Evolutionary conservation across 768 basidiomycete species (phyloP).

Genomic region (Amanita pallidorosea): DNA sequence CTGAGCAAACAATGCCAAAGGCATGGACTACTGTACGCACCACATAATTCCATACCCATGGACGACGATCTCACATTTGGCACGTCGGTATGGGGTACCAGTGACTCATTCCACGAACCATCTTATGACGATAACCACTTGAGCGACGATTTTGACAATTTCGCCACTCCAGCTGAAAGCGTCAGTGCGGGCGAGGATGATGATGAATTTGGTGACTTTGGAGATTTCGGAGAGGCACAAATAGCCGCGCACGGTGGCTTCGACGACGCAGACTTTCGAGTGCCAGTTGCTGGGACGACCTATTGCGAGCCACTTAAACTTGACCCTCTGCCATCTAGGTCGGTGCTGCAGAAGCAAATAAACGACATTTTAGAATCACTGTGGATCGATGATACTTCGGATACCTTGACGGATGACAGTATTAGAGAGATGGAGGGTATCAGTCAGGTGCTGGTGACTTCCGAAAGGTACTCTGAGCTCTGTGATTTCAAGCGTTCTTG

Average conservation of each 20-base stretch:
- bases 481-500: constrained; percentile 2
- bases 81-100: constrained; percentile 62
- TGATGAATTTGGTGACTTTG: constrained; percentile 86
- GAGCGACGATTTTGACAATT: constrained; percentile 51
- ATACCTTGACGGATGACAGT: constrained; percentile 49
- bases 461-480: constrained; percentile 50
- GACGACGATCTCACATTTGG: constrained; percentile 68
- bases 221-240: constrained; percentile 70
- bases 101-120: constrained; percentile 22
- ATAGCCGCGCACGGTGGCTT: constrained; percentile 22
- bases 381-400: constrained; percentile 40
- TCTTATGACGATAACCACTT: constrained; percentile 25
- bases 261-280: constrained; percentile 24
- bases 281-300: constrained; percentile 31
- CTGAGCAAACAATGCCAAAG: constrained; percentile 22
- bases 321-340: constrained; percentile 50
- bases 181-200: constrained; percentile 20
- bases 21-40: constrained; percentile 5
- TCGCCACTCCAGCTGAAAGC: constrained; percentile 33
- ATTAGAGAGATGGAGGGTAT: constrained; percentile 77
- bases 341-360: constrained; percentile 50
- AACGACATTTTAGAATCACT: constrained; percentile 55
- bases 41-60: constrained; percentile 23
- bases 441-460: constrained; percentile 64
- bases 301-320: constrained; percentile 56